A percentile compares a stretch with the other conserved stretches of the same genome.
phyloP scores from a whole-genome alignment of 2,329 filamentous ascomycete genomes.

The Penicillium concentricum region DNA sequence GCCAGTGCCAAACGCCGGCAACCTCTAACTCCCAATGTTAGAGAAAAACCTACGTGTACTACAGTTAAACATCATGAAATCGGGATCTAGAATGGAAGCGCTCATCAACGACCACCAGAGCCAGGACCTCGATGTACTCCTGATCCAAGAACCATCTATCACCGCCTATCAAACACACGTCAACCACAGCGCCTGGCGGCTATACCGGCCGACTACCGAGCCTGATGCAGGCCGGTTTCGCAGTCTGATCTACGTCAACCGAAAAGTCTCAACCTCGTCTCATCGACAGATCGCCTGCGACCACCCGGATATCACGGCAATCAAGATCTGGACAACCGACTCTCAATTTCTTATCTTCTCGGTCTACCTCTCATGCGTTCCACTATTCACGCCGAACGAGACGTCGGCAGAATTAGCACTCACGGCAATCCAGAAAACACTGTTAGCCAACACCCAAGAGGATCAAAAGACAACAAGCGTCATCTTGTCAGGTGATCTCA shows the following conservation, averaged over 20 bases:
- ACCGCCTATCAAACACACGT: slow-evolving; percentile 21
- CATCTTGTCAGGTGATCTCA: background rate
- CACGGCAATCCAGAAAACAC: too few species aligned
- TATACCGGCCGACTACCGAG: slow-evolving; percentile 22
- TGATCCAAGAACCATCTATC: slow-evolving; percentile 19
- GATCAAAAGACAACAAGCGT: too few species aligned
- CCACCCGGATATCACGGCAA: slow-evolving; percentile 22
- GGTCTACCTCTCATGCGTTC: background rate
- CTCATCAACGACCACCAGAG: slow-evolving; percentile 30
- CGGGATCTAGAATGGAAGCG: slow-evolving; percentile 23
- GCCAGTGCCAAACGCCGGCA: slow-evolving; percentile 8
- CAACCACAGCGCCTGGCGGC: slow-evolving; percentile 26
- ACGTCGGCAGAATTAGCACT: background rate
- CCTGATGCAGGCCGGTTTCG: slow-evolving; percentile 11
- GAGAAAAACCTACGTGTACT: slow-evolving; percentile 20
- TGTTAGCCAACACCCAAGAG: too few species aligned
- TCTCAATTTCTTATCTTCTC: background rate
- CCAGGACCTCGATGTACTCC: slow-evolving; percentile 24
- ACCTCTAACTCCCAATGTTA: slow-evolving; percentile 14
- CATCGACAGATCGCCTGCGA: slow-evolving; percentile 25
- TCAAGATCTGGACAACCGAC: slow-evolving; percentile 4
- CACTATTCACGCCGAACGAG: background rate
- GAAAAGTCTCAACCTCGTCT: slow-evolving; percentile 22
- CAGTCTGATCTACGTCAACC: slow-evolving; percentile 29
- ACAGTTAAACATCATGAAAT: slow-evolving; percentile 27